A percentile compares a stretch with the other conserved stretches of the same genome.
phyloP scores from a whole-genome alignment of 1,284 basidiomycete species.

The Malassezia cuniculi region DNA sequence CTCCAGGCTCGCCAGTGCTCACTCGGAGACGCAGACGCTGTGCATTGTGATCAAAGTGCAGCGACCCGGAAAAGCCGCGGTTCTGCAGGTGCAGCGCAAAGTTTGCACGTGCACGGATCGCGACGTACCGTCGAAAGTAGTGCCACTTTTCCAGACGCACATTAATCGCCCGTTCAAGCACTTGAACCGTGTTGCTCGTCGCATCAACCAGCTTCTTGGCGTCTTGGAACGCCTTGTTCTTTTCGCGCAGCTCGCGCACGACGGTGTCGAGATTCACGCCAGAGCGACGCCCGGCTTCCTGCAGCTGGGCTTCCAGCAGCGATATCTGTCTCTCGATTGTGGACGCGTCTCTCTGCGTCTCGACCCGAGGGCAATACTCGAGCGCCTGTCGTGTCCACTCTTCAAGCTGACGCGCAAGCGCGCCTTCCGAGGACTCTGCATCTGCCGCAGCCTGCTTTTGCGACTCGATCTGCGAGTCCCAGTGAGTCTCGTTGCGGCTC shows the following conservation, averaged over 20 bases:
- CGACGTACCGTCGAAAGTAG: slow-evolving; percentile 70
- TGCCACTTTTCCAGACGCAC: slow-evolving; percentile 65
- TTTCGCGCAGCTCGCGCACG: slow-evolving; percentile 45
- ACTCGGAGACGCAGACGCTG: slow-evolving; percentile 61
- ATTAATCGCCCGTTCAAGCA: slow-evolving; percentile 52
- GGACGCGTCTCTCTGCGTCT: too few species aligned
- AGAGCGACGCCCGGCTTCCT: slow-evolving; percentile 1
- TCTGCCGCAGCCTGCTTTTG: slow-evolving; percentile 46
- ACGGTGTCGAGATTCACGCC: slow-evolving; percentile 7
- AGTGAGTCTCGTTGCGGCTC: slow-evolving; percentile 21
- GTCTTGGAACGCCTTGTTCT: slow-evolving; percentile 54
- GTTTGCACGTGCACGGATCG: slow-evolving; percentile 65
- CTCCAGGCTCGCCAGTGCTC: slow-evolving; percentile 56
- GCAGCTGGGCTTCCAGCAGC: slow-evolving; percentile 11
- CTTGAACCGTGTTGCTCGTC: slow-evolving; percentile 47
- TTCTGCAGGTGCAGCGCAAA: slow-evolving; percentile 70
- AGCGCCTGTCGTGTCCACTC: too few species aligned
- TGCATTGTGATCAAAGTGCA: slow-evolving; percentile 62
- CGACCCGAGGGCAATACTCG: slow-evolving; percentile 33
- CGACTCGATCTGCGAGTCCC: slow-evolving; percentile 17
- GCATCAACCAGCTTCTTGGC: slow-evolving; percentile 61
- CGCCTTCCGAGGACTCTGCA: slow-evolving; percentile 54
- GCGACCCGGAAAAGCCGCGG: slow-evolving; percentile 53
- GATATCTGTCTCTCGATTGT: too few species aligned
- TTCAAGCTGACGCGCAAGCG: slow-evolving; percentile 46